phyloP scores from a whole-genome alignment of 2,329 filamentous ascomycete genomes.

The Pseudocercospora macadamiae region DNA sequence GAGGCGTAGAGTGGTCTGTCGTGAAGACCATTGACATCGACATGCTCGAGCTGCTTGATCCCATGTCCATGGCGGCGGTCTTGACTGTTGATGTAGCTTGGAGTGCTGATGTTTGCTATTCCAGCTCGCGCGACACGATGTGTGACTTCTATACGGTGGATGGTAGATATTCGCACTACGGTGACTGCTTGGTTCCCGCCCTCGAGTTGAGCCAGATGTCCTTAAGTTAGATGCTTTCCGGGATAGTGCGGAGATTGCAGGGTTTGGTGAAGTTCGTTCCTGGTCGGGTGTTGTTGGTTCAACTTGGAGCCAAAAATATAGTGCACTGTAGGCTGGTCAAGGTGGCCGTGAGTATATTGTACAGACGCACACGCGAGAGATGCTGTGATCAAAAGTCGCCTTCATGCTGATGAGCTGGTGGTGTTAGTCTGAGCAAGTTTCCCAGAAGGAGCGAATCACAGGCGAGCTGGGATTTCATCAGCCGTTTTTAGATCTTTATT shows the following conservation, averaged over 20 bases:
- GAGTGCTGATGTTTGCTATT: not conserved
- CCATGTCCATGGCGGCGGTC: constrained; percentile 16
- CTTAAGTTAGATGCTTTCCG: not conserved
- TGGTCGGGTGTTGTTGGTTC: not conserved
- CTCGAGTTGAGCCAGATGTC: not conserved
- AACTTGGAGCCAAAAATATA: not conserved
- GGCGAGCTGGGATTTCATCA: too few relatives aligned
- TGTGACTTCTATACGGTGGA: too few relatives aligned
- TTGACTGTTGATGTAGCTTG: not conserved
- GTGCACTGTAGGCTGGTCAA: not conserved
- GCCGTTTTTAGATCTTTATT: too few relatives aligned
- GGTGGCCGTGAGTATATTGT: too few relatives aligned
- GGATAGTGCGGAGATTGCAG: constrained; percentile 1
- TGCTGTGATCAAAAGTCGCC: not conserved
- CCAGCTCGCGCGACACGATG: too few relatives aligned
- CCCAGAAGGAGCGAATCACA: not conserved
- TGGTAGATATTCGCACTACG: too few relatives aligned
- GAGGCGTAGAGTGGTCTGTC: constrained; percentile 61
- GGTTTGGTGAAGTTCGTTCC: not conserved
- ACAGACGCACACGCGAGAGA: not conserved
- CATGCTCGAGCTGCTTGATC: constrained; percentile 24
- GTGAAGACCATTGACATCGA: constrained; percentile 67
- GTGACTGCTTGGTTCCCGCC: too few relatives aligned
- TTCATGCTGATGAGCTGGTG: not conserved
- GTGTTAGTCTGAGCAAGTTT: not conserved